phyloP scores from a whole-genome alignment of 2,329 filamentous ascomycete genomes.

The Aspergillus aculeatinus region DNA sequence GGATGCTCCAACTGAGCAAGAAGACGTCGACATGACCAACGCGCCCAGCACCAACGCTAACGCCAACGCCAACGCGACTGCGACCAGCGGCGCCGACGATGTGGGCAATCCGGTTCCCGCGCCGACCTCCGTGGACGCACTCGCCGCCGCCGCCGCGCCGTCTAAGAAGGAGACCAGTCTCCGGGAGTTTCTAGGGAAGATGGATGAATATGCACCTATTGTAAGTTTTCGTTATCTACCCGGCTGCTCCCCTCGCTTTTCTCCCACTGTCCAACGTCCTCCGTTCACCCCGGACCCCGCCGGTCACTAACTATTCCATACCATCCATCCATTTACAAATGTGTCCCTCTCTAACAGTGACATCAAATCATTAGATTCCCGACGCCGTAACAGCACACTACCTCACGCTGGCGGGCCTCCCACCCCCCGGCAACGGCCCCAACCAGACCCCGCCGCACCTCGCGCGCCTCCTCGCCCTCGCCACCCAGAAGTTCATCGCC shows the following conservation, averaged over 20 bases:
- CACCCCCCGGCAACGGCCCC: constrained; percentile 78
- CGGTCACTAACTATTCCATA: too few relatives aligned
- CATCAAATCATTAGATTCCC: constrained; percentile 65
- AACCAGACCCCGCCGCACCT: constrained; percentile 77
- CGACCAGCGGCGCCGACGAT: constrained; percentile 11
- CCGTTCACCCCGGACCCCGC: too few relatives aligned
- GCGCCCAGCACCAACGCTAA: constrained; percentile 18
- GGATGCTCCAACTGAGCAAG: constrained; percentile 20
- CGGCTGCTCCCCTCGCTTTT: background rate
- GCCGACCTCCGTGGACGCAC: constrained; percentile 40
- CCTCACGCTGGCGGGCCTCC: constrained; percentile 90
- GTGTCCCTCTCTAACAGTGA: too few relatives aligned
- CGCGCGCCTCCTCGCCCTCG: constrained; percentile 87
- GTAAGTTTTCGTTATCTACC: constrained; percentile 54
- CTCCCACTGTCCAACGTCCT: background rate
- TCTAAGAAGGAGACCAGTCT: constrained; percentile 89
- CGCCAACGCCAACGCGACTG: constrained; percentile 6
- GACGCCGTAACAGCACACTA: constrained; percentile 98
- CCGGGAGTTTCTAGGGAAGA: constrained; percentile 89
- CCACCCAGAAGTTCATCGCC: constrained; percentile 98
- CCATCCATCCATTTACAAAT: too few relatives aligned
- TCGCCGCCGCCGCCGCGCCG: constrained; percentile 54
- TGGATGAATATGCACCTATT: constrained; percentile 97
- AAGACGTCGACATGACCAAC: constrained; percentile 38
- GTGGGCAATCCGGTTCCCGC: constrained; percentile 23